Evolutionary conservation across 2,329 filamentous ascomycete species (phyloP), one percentile per base, ranked within the genome.

Genomic region (Colletotrichum navitas): DNA sequence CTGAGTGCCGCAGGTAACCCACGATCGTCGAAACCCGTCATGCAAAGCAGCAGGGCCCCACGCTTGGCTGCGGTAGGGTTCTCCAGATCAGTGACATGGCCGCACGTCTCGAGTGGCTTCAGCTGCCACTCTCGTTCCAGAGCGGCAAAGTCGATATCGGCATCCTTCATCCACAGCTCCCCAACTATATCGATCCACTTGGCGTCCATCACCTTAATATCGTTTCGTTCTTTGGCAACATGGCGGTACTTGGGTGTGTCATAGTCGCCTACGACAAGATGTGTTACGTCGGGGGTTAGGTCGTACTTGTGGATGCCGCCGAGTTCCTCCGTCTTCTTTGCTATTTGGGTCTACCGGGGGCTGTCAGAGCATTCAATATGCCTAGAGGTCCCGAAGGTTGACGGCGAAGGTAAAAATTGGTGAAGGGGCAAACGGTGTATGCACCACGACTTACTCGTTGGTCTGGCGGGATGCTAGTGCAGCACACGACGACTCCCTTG

Each of bases 221-320:
- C 96, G 59, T 92, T 90, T 63, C 96, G 89, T 80, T 95, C 93
- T 78, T 92, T 93, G 65, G 95, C 96, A 77, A 98, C 95, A 85
- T 97, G 97, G 80, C 91, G 92, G 83, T 99, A 99, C 81, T 99
- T 99, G 61, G 93, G 90, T 0, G 95, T 98, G 79, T 95, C 90
- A 77, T 94, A 93, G 77, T 93, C 91, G 80, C 95, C 96, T 73
- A 97, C 94, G 74, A 99, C 89, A 58, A 99, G 90, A 83, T 99
- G 96, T 6, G 96, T 98, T 59, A 97, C 94, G 80, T 98, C 94
- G 68, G 93, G 93, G n/a, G 95, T 98, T 55, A 99, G 89, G 80
- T 99, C 95, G 81, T 94, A 92, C 77, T 93, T 94, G 86, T 97
- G 93, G 72, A 88, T 82, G 62, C 95, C 96, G 74, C 96, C 96